These are phyloP conservation scores for Phytophthora gonapodyides DNA, from an alignment of 352 stramenopile genomes.

Conservation along the genomic window DNA sequence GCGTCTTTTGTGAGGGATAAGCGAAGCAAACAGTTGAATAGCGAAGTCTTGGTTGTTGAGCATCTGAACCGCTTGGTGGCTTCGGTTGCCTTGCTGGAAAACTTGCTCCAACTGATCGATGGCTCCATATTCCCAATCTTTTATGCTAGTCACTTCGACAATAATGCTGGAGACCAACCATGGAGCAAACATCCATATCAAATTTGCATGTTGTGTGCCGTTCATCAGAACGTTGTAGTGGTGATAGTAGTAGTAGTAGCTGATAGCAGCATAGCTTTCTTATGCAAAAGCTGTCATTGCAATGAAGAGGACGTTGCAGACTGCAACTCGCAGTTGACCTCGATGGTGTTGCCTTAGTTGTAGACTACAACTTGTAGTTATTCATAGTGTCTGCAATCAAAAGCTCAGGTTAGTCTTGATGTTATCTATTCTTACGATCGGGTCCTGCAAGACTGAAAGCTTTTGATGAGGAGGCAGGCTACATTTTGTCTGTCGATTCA, in stretches of 20 bases:
- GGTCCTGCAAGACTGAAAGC: too few relatives aligned
- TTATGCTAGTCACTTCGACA: conserved; percentile 84
- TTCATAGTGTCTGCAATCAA: too few relatives aligned
- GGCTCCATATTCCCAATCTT: conserved; percentile 94
- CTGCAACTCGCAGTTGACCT: too few relatives aligned
- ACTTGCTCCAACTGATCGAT: conserved; percentile 87
- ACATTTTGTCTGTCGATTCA: too few relatives aligned
- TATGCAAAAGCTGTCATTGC: neutral
- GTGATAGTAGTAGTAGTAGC: neutral
- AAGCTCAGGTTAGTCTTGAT: too few relatives aligned
- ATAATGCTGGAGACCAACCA: conserved; percentile 92
- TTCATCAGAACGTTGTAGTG: neutral
- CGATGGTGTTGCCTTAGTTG: too few relatives aligned
- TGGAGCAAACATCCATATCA: conserved; percentile 75
- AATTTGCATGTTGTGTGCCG: too few relatives aligned
- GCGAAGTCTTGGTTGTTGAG: conserved; percentile 87
- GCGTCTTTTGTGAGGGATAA: conserved; percentile 81
- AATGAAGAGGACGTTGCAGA: too few relatives aligned
- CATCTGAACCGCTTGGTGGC: conserved; percentile 66
- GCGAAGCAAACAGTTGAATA: conserved; percentile 92
- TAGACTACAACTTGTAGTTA: too few relatives aligned
- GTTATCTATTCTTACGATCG: too few relatives aligned
- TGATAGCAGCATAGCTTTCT: neutral
- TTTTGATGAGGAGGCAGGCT: too few relatives aligned
- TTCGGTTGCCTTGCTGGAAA: conserved; percentile 56